A percentile compares a stretch with the other conserved stretches of the same genome.
Conservation (phyloP, 192 early-diverging fungal species). For the Dimargaris xerosporica region DNA sequence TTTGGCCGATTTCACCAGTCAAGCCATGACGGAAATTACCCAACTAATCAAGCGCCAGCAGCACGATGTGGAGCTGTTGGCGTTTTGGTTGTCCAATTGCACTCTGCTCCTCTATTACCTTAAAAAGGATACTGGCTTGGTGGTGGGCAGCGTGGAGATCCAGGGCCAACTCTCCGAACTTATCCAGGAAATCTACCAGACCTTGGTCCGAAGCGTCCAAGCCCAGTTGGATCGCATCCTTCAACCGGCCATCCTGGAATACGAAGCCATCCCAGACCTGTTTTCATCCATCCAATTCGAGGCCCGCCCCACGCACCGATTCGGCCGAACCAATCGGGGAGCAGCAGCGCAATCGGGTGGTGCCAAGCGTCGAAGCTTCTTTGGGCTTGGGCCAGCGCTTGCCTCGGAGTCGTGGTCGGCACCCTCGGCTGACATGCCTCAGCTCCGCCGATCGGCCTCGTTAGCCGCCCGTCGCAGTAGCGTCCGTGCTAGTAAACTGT, state of each 20-base stretch:
- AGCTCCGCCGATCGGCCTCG: conserved; percentile 1
- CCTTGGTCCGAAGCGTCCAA: conserved; percentile 47
- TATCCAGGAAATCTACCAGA: conserved; percentile 50
- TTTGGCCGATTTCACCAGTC: conserved; percentile 47
- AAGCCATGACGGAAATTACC: conserved; percentile 38
- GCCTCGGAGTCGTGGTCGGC: no score
- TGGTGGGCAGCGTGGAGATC: conserved; percentile 45
- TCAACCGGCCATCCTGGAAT: conserved; percentile 48
- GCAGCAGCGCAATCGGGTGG: no score
- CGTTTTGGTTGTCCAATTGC: conserved; percentile 78
- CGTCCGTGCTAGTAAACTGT: background rate
- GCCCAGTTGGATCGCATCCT: conserved; percentile 47
- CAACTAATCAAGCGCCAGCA: conserved; percentile 28
- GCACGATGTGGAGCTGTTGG: conserved; percentile 41
- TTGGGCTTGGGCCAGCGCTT: background rate
- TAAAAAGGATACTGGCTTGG: conserved; percentile 67
- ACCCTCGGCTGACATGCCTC: no score
- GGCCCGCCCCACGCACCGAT: background rate
- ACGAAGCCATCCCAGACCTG: conserved; percentile 52
- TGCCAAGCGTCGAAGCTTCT: background rate
- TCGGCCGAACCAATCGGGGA: background rate
- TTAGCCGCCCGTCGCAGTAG: conserved; percentile 8
- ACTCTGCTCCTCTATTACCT: conserved; percentile 72
- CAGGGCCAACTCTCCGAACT: conserved; percentile 74
- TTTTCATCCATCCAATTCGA: conserved; percentile 29